Percentiles rank a stretch among this genome's conserved stretches.
These are phyloP conservation scores for Yarrowia divulgata DNA, from an alignment of 805 yeast genomes.

Conservation along the genomic window DNA sequence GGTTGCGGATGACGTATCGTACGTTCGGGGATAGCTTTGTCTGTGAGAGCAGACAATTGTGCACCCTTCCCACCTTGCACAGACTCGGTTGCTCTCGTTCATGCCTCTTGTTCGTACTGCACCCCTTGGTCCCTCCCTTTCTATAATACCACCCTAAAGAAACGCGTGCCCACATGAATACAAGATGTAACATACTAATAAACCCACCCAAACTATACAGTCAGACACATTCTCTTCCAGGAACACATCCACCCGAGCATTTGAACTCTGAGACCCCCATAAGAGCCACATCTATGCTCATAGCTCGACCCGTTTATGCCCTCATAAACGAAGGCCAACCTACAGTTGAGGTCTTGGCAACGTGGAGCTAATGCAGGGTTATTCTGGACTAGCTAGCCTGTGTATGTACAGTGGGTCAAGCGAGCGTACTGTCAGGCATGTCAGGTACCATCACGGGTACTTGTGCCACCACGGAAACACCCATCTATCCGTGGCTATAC, in stretches of 20 bases:
- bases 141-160: background rate
- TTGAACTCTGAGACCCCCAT: background rate
- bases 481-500: no score
- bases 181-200: background rate
- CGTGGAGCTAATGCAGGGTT: slow-evolving; percentile 29
- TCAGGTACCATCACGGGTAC: no score
- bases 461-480: no score
- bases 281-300: no score
- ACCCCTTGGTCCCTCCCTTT: slow-evolving; percentile 7
- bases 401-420: background rate
- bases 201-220: slow-evolving; percentile 18
- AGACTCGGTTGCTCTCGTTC: no score
- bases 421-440: background rate
- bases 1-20: background rate
- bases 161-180: background rate
- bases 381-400: background rate
- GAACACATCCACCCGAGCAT: background rate
- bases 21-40: no score
- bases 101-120: no score
- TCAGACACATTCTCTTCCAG: slow-evolving; percentile 1
- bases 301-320: background rate
- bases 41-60: no score
- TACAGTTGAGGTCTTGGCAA: slow-evolving; percentile 19
- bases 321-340: background rate
- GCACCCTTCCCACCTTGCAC: no score